A percentile compares a stretch with the other conserved stretches of the same genome.
Evolutionary conservation across 768 basidiomycete genomes (phyloP).

Genomic region (Sutorius australiensis): DNA sequence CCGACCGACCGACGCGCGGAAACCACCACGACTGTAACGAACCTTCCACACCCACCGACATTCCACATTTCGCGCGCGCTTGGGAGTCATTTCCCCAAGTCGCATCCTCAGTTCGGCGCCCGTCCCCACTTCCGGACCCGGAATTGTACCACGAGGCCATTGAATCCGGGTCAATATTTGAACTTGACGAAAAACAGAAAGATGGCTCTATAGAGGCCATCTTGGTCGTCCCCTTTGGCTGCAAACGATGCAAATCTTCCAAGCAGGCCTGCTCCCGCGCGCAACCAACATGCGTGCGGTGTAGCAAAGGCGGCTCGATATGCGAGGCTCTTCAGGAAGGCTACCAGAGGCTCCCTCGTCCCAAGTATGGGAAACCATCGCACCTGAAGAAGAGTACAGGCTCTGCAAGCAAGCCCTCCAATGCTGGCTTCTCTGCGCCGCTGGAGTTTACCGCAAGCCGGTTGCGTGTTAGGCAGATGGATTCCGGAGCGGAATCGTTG

Average conservation of each 20-base stretch:
- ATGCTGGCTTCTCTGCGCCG: neutral
- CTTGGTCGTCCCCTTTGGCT: constrained; percentile 21
- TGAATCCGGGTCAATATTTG: constrained; percentile 25
- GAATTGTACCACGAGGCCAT: constrained; percentile 18
- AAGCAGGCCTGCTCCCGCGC: constrained; percentile 25
- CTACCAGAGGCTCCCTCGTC: constrained; percentile 26
- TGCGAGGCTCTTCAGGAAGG: constrained; percentile 6
- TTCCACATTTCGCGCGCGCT: constrained; percentile 16
- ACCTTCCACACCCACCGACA: neutral
- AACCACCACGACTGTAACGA: neutral
- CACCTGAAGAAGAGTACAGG: neutral
- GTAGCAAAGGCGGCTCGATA: neutral
- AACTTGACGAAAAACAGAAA: constrained; percentile 16
- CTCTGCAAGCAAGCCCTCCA: neutral
- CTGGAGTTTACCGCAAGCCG: neutral
- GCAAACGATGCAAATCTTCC: constrained; percentile 11
- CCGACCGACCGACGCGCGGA: neutral
- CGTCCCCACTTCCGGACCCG: constrained; percentile 15
- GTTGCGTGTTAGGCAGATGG: neutral
- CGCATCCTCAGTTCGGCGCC: constrained; percentile 25
- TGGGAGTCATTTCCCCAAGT: constrained; percentile 19
- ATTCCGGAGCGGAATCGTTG: neutral
- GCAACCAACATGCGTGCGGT: constrained; percentile 25
- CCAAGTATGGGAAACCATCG: constrained; percentile 10
- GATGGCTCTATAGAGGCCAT: constrained; percentile 12